A percentile compares a stretch with the other conserved stretches of the same genome.
These are phyloP conservation scores for Beauveria scarabaeidicola DNA, from an alignment of 2,329 filamentous ascomycete species.

Conservation along the genomic window DNA sequence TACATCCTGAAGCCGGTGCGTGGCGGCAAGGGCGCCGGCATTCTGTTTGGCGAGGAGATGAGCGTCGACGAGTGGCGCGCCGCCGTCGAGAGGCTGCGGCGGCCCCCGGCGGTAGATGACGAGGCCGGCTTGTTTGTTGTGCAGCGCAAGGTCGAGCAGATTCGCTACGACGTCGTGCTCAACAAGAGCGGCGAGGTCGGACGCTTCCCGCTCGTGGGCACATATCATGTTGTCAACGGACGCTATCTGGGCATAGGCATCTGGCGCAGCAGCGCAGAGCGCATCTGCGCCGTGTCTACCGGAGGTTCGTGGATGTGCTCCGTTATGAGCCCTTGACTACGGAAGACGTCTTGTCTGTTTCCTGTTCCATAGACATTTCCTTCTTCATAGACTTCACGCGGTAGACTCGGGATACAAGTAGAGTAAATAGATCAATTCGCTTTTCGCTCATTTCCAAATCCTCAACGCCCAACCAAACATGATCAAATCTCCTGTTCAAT, in stretches of 20 bases:
- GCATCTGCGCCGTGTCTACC: constrained; percentile 24
- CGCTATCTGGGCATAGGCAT: constrained; percentile 22
- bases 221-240: constrained; percentile 24
- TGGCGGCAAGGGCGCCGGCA: constrained; percentile 31
- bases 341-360: not conserved
- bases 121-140: constrained; percentile 18
- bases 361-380: not conserved
- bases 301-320: constrained; percentile 28
- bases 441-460: not conserved
- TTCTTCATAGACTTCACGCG: not conserved
- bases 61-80: not conserved
- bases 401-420: not conserved
- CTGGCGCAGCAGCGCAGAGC: constrained; percentile 23
- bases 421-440: not conserved
- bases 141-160: constrained; percentile 23
- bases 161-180: constrained; percentile 25
- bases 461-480: not conserved
- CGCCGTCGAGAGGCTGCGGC: constrained; percentile 15
- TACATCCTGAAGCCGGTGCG: constrained; percentile 31
- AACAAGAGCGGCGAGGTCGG: constrained; percentile 17
- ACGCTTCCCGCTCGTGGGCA: constrained; percentile 25
- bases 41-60: constrained; percentile 31
- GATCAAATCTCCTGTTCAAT: not conserved
- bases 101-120: not conserved
- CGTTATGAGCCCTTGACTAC: constrained; percentile 14